Conservation (phyloP, 2,329 filamentous ascomycete species). For the Aspergillus brunneoviolaceus region DNA sequence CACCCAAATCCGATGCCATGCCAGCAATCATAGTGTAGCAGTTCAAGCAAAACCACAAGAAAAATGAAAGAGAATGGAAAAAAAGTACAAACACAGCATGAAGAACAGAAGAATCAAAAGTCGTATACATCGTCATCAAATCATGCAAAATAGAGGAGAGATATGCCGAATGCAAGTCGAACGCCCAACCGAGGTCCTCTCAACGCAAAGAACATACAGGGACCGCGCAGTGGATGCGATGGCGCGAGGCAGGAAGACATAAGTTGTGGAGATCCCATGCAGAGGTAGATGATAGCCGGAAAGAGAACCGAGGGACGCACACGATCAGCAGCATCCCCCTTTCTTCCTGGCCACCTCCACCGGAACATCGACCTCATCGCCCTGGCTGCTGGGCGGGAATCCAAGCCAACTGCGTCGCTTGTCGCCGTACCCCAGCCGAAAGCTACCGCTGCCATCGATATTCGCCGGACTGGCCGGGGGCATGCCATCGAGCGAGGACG, state of each 20-base stretch:
- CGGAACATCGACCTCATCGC: constrained; percentile 33
- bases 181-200: background rate
- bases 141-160: background rate
- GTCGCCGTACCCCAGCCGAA: constrained; percentile 58
- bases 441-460: constrained; percentile 55
- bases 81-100: background rate
- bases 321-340: constrained; percentile 44
- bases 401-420: constrained; percentile 68
- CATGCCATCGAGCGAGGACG: constrained; percentile 43
- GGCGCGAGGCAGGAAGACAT: background rate
- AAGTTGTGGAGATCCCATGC: background rate
- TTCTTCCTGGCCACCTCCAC: constrained; percentile 35
- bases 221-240: background rate
- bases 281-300: too few species aligned
- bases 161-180: background rate
- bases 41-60: background rate
- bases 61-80: background rate
- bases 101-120: background rate
- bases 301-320: background rate
- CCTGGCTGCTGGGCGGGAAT: constrained; percentile 52
- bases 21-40: background rate
- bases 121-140: background rate
- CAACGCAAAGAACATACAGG: background rate
- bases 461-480: constrained; percentile 50
- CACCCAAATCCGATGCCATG: background rate